Conservation (phyloP, 106 monocot genomes). For the Dendrobium chrysotoxum region DNA sequence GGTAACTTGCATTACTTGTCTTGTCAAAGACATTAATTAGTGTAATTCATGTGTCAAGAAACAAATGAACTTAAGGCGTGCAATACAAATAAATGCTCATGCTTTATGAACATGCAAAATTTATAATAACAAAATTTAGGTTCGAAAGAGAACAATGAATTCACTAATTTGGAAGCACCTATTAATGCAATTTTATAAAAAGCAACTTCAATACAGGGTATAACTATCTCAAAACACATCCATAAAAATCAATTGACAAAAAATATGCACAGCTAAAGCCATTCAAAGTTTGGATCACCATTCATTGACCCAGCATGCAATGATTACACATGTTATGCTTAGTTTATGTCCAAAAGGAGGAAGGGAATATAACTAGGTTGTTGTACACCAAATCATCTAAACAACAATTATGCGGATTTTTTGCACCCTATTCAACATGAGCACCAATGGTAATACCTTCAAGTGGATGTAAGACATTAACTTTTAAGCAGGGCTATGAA, state of each 20-base stretch:
- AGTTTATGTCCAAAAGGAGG: neutral
- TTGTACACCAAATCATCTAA: neutral
- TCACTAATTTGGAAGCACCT: too few species aligned
- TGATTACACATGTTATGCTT: neutral
- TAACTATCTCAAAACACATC: neutral
- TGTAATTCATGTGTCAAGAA: neutral
- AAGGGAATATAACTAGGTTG: neutral
- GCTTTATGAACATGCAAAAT: neutral
- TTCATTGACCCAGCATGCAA: neutral
- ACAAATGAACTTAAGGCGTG: neutral
- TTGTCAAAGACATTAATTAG: too few species aligned
- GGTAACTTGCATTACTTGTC: too few species aligned
- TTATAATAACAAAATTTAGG: too few species aligned
- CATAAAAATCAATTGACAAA: neutral
- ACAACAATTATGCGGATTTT: neutral
- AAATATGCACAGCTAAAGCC: neutral
- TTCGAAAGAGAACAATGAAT: too few species aligned
- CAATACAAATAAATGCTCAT: neutral
- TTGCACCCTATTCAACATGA: neutral
- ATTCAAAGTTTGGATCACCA: neutral
- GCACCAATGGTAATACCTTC: neutral
- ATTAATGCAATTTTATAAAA: too few species aligned
- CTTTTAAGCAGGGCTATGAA: neutral
- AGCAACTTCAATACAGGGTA: neutral
- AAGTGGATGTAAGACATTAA: neutral